Evolutionary conservation across 1,139 yeast species (phyloP).

Genomic region (Pichia sp.): DNA sequence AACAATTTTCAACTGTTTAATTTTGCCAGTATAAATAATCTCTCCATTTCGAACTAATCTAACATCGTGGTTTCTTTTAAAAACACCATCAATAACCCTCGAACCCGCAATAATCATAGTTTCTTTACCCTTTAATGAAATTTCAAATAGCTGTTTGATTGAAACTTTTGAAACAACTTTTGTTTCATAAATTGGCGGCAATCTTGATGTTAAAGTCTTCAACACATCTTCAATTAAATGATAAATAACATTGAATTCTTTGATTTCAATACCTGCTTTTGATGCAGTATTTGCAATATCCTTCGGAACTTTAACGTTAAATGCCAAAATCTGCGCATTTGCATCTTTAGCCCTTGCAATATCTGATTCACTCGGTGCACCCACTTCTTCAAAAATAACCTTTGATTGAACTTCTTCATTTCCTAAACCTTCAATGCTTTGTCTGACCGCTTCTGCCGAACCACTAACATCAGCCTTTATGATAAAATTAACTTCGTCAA

Average conservation of each 20-base stretch:
- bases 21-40: conserved; percentile 57
- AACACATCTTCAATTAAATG: conserved; percentile 83
- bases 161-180: conserved; percentile 65
- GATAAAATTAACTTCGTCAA: conserved; percentile 51
- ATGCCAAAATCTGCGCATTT: conserved; percentile 67
- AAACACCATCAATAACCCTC: conserved; percentile 64
- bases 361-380: conserved; percentile 79
- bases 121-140: conserved; percentile 46
- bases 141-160: conserved; percentile 65
- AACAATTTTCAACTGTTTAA: conserved; percentile 72
- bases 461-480: conserved; percentile 86
- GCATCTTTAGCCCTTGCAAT: conserved; percentile 75
- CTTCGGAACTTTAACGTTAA: conserved; percentile 67
- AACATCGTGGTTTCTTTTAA: conserved; percentile 54
- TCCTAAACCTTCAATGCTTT: conserved; percentile 74
- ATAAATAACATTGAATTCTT: conserved; percentile 74
- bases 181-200: conserved; percentile 64
- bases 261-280: conserved; percentile 50
- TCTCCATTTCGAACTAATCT: conserved; percentile 53
- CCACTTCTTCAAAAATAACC: conserved; percentile 72
- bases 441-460: conserved; percentile 55
- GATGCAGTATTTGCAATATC: conserved; percentile 59
- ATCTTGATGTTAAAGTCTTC: conserved; percentile 49
- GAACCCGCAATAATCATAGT: conserved; percentile 77
- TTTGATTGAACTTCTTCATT: conserved; percentile 73